Percentiles rank a stretch among this genome's conserved stretches.
These are phyloP conservation scores for Tetragonia tetragonoides DNA, from an alignment of 148 eudicot species.

Conservation along the genomic window DNA sequence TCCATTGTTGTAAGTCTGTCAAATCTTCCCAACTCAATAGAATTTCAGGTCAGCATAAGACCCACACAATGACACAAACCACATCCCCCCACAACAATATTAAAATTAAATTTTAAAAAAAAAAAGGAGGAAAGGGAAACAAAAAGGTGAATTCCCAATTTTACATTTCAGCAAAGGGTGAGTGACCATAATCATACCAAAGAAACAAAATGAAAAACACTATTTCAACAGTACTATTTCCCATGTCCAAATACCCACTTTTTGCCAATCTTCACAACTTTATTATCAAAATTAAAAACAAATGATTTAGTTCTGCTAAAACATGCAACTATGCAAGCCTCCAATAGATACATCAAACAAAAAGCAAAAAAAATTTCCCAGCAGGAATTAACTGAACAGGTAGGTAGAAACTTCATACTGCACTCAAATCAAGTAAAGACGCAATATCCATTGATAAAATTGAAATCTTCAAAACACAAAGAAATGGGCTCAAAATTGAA, in stretches of 20 bases:
- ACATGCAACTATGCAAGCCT: constrained; percentile 1
- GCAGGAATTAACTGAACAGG: constrained; percentile 1
- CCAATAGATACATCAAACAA: constrained; percentile 3
- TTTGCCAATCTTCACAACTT: constrained; percentile 5
- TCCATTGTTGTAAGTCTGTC: not conserved
- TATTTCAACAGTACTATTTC: no score
- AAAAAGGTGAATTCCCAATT: no score
- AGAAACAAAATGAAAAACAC: not conserved
- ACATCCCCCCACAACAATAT: no score
- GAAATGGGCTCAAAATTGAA: constrained; percentile 2
- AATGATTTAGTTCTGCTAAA: not conserved
- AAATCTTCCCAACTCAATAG: no score
- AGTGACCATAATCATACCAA: not conserved
- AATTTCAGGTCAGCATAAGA: no score
- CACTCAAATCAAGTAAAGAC: constrained; percentile 16
- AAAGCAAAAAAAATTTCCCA: not conserved
- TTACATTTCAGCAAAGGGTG: no score
- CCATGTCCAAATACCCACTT: not conserved
- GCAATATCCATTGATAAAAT: not conserved
- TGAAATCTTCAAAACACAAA: not conserved
- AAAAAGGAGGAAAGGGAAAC: no score
- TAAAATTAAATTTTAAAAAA: no score
- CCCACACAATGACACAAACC: no score
- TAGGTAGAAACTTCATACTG: not conserved
- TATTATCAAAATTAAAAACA: not conserved